Evolutionary conservation across 805 yeast species (phyloP), one percentile per base, ranked within the genome.

Genomic region (Starmera dryadoides): DNA sequence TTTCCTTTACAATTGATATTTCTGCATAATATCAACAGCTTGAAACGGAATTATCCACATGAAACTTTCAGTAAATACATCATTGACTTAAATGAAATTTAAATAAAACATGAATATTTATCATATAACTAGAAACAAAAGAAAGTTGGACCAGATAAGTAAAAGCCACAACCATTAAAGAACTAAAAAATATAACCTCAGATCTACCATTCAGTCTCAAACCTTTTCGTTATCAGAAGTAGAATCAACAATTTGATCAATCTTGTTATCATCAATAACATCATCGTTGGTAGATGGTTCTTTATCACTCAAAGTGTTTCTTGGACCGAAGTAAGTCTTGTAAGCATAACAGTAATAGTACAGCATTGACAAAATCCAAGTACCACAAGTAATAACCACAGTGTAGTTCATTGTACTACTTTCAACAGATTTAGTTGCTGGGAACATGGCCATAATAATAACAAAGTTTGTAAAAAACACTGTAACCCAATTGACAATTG

Each of bases 381-480:
- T 69, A 2, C 78, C 78, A 16, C 73, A 72, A 30, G 75, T 77
- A 41, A 80, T 77, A 4, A 75, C 82, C 46, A 69, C 69, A 0
- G 85, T 75, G 54, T 80, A 81, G 58, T 81, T 81, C 87, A 81
- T 80, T 18, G 73, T 59, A 0, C 58, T 55, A 37, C 62, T 63
- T 3, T 17, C 22, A 15, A 47, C 42, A 6, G 50, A 40, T 36
- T 57, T 55, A 14, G 69, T 60, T 18, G 52, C 19, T 21, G 89
- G 88, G 63, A 80, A 73, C 81, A 77, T 77, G 25, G 71, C 64
- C 56, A 80, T 56, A 16, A 75, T 60, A 26, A 79, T 73, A 39
- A 71, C 68, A 47, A 68, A 81, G 0, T 50, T 45, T 36, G 74
- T 68, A 68, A 76, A 81, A 3, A 59, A 39, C 11, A 65, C 66